Base-by-base conservation (phyloP, 495 filamentous ascomycete genomes). In the Tuber magnatum region DNA sequence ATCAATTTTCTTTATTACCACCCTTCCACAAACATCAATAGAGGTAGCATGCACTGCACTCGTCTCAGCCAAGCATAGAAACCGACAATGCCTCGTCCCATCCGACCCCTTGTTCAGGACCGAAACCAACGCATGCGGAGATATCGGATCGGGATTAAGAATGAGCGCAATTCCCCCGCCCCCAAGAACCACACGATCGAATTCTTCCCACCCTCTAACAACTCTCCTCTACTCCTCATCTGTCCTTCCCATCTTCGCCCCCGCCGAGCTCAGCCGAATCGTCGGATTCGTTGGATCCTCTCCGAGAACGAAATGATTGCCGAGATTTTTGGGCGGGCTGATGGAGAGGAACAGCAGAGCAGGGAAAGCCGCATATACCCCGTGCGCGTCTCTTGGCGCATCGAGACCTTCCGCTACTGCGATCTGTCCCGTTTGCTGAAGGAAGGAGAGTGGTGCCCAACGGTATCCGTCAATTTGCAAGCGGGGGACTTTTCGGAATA, bases 391-490 rank as follows among this genome's bases (percentile, higher is more conserved):
- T 65, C 56, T 65, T 0, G 56, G 14, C 1, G 56, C 56, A 5
- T 65, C 56, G 14, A 65, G 56, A 65, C 56, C 56, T 18, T 35
- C 3, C 16, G 56, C 14, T 35, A 35, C 56, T 2, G 56, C 56
- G 4, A 65, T 65, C 28, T 65, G 56, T 35, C 12, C 8, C 28
- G 4, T 65, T 8, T 65, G 56, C 56, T 65, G 56, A 14, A 76
- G 70, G 70, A 74, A 73, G 22, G 70, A 73, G 22, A 46, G n/a
- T 28, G 74, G 74, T 40, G 74, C 74, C 70, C 74, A 76, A 8
- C 74, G 74, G 61, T 48, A 73, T 9, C 74, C 74, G 51, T 51
- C 74, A 8, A 39, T 51, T 32, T 76, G 35, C n/a, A 76, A 40
- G 38, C 48, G 41, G 22, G 74, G 43, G 14, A 22, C 24, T 16